Evolutionary conservation across 2,329 filamentous ascomycete species (phyloP).

Genomic region (Fragosphaeria purpurea): DNA sequence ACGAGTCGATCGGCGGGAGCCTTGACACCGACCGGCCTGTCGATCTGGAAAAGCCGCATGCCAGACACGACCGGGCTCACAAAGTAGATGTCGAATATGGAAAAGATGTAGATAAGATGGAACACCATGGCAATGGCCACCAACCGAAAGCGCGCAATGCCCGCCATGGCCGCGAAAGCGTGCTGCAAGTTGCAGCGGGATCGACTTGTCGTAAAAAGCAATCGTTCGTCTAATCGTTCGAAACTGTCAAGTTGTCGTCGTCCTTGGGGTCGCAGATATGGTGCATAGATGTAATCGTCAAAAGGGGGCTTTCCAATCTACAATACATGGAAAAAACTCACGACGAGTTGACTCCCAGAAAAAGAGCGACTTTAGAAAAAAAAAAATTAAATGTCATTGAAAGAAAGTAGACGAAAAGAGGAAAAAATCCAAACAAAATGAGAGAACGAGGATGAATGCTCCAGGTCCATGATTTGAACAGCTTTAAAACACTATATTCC

Average conservation of each 20-base stretch:
- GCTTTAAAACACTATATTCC: no score
- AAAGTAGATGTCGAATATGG: conserved; percentile 98
- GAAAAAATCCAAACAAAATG: not conserved
- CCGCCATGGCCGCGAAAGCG: conserved; percentile 33
- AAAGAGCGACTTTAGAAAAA: not conserved
- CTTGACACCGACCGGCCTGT: conserved; percentile 47
- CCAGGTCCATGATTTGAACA: no score
- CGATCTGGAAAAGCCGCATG: conserved; percentile 72
- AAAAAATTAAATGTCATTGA: not conserved
- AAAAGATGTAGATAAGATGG: conserved; percentile 86
- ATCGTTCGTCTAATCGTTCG: no score
- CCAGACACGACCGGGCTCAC: conserved; percentile 94
- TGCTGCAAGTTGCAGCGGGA: no score
- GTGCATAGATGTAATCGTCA: no score
- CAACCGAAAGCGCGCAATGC: conserved; percentile 63
- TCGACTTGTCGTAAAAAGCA: no score
- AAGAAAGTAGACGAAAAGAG: not conserved
- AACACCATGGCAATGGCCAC: conserved; percentile 82
- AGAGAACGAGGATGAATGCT: no score
- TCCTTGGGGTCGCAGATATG: no score
- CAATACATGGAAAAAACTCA: not conserved
- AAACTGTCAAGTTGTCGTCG: no score
- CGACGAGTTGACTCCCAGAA: not conserved
- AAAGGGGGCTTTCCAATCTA: no score
- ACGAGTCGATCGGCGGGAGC: conserved; percentile 84